These are phyloP conservation scores for Trichoderma asperelloides DNA, from an alignment of 495 filamentous ascomycete species.

Conservation along the genomic window DNA sequence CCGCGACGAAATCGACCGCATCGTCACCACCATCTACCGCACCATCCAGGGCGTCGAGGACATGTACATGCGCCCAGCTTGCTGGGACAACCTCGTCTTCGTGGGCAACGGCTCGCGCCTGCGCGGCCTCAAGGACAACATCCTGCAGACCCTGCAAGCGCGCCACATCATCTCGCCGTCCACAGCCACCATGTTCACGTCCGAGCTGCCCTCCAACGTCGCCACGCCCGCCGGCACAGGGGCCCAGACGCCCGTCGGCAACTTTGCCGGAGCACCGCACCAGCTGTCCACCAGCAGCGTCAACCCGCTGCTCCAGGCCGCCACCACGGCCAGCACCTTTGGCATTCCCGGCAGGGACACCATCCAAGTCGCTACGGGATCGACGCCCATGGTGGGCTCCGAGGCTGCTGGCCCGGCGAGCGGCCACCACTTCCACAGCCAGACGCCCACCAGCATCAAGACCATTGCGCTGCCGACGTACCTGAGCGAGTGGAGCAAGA, in stretches of 20 bases:
- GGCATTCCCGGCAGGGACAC: conserved; percentile 33
- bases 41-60: conserved; percentile 72
- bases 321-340: conserved; percentile 64
- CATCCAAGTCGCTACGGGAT: conserved; percentile 31
- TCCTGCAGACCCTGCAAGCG: conserved; percentile 64
- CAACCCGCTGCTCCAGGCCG: conserved; percentile 87
- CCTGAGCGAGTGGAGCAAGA: conserved; percentile 88
- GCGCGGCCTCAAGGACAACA: conserved; percentile 77
- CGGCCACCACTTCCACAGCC: conserved; percentile 68
- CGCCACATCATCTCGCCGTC: conserved; percentile 88
- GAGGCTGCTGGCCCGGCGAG: conserved; percentile 15
- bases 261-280: conserved; percentile 48
- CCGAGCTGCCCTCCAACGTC: conserved; percentile 84
- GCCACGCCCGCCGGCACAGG: conserved; percentile 86
- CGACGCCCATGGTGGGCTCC: conserved; percentile 22
- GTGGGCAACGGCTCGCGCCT: conserved; percentile 82
- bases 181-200: conserved; percentile 89
- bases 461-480: conserved; percentile 72
- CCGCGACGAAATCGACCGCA: conserved; percentile 62
- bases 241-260: conserved; percentile 71
- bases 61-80: conserved; percentile 64
- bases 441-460: conserved; percentile 84
- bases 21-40: conserved; percentile 74
- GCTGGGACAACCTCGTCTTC: conserved; percentile 85
- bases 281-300: conserved; percentile 47